phyloP scores from a whole-genome alignment of 352 stramenopile genomes.

The Saprolegnia diclina region DNA sequence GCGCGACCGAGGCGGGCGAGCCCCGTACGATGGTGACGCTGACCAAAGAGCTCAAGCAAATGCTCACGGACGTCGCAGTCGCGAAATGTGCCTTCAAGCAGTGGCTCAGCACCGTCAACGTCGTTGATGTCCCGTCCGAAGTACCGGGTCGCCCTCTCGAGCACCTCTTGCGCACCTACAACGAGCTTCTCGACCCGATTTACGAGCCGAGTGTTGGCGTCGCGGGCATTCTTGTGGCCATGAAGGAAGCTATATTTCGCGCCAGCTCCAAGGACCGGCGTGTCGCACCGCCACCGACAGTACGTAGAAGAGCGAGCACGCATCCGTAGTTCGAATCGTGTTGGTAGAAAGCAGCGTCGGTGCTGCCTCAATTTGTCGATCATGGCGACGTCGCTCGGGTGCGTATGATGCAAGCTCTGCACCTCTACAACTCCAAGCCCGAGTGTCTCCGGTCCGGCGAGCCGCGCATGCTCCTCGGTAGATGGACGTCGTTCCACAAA shows the following conservation, averaged over 20 bases:
- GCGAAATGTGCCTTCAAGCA: constrained; percentile 59
- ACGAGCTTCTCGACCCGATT: constrained; percentile 33
- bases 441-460: background rate
- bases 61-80: constrained; percentile 33
- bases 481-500: constrained; percentile 27
- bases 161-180: constrained; percentile 31
- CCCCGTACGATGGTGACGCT: constrained; percentile 33
- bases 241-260: constrained; percentile 41
- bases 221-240: constrained; percentile 46
- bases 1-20: constrained; percentile 13
- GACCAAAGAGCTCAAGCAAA: constrained; percentile 34
- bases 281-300: background rate
- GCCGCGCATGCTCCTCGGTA: constrained; percentile 1
- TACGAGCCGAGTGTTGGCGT: constrained; percentile 48
- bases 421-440: constrained; percentile 30
- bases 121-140: constrained; percentile 34
- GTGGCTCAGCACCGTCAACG: constrained; percentile 47
- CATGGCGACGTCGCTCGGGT: constrained; percentile 39
- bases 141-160: background rate
- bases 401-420: constrained; percentile 34
- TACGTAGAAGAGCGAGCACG: too few species aligned
- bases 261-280: constrained; percentile 5
- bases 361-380: constrained; percentile 43
- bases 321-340: too few species aligned
- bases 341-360: constrained; percentile 22